phyloP scores from a whole-genome alignment of 352 stramenopile species.

The Globisporangium parvum region DNA sequence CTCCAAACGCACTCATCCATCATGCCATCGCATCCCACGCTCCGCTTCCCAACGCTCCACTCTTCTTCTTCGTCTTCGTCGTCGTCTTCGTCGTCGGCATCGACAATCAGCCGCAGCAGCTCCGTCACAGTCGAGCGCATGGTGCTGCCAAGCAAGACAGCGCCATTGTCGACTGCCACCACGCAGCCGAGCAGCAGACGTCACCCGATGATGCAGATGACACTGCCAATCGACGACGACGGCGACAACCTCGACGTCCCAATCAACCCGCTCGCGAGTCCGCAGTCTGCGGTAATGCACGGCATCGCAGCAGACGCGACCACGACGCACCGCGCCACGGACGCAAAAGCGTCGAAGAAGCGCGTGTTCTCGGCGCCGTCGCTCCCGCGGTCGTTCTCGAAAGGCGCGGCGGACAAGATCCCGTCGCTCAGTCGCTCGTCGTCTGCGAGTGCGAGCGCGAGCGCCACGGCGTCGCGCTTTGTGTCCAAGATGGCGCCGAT shows the following conservation, averaged over 20 bases:
- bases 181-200: neutral
- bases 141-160: constrained; percentile 8
- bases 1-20: neutral
- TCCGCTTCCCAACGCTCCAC: constrained; percentile 11
- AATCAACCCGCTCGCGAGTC: neutral
- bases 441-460: constrained; percentile 17
- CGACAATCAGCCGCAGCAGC: neutral
- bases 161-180: neutral
- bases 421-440: constrained; percentile 15
- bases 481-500: constrained; percentile 62
- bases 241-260: neutral
- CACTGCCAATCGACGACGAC: constrained; percentile 10
- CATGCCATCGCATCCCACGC: constrained; percentile 14
- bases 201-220: constrained; percentile 13
- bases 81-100: neutral
- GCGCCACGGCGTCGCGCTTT: constrained; percentile 32
- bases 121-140: constrained; percentile 9
- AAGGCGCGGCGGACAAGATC: constrained; percentile 7
- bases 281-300: neutral
- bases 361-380: constrained; percentile 32
- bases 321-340: neutral
- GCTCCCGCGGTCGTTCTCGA: constrained; percentile 31
- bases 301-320: neutral
- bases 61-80: constrained; percentile 5
- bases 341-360: constrained; percentile 16